phyloP scores from a whole-genome alignment of 441 rosid species.

The Hura crepitans region DNA sequence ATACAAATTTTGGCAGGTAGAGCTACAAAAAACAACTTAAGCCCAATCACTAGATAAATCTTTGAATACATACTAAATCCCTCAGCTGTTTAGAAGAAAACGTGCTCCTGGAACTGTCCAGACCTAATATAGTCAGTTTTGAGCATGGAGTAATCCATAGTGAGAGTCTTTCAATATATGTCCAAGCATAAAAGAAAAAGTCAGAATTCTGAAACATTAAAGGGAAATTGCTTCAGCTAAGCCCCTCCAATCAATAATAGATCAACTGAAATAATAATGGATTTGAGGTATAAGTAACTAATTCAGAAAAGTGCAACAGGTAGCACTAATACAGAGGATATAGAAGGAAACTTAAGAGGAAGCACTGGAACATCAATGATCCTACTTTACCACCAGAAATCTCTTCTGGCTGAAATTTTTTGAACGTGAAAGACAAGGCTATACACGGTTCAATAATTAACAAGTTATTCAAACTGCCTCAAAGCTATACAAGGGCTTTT shows the following conservation, averaged over 20 bases:
- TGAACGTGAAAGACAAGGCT: neutral
- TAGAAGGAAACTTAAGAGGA: neutral
- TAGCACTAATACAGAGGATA: neutral
- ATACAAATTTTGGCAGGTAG: too few relatives aligned
- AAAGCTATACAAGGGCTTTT: constrained; percentile 8
- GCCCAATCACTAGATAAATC: neutral
- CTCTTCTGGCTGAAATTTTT: neutral
- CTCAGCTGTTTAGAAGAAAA: neutral
- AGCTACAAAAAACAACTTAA: neutral
- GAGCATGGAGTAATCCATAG: neutral
- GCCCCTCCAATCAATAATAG: too few relatives aligned
- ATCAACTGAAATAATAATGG: too few relatives aligned
- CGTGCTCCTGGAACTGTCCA: neutral
- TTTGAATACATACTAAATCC: neutral
- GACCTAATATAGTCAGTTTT: constrained; percentile 3
- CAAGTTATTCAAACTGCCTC: constrained; percentile 13
- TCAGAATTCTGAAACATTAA: neutral
- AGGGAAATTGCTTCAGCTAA: too few relatives aligned
- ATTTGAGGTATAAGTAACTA: neutral
- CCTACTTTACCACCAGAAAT: neutral
- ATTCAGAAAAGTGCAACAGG: neutral
- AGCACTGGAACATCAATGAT: neutral
- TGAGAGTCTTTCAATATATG: neutral
- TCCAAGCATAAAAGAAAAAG: neutral
- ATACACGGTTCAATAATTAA: too few relatives aligned